Percentiles rank a stretch among this genome's conserved stretches.
These are phyloP conservation scores for Hymenoscyphus albidus DNA, from an alignment of 2,329 filamentous ascomycete genomes.

Conservation along the genomic window DNA sequence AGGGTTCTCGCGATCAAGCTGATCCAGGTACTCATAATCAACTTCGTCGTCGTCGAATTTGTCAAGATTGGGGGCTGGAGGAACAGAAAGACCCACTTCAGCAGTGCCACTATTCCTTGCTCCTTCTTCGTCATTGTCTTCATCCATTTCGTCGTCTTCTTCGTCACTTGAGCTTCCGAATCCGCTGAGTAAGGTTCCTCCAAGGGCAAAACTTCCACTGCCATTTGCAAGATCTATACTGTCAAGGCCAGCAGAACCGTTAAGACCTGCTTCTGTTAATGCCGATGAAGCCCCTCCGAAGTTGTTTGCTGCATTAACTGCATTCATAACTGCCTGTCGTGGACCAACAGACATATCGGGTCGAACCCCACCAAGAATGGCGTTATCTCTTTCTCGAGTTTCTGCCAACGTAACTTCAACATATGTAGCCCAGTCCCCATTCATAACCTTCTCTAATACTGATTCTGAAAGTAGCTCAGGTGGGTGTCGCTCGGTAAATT, in stretches of 20 bases:
- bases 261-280: constrained; percentile 76
- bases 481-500: constrained; percentile 92
- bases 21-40: constrained; percentile 37
- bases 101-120: constrained; percentile 42
- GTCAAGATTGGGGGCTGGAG: constrained; percentile 36
- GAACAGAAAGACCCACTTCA: constrained; percentile 54
- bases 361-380: constrained; percentile 91
- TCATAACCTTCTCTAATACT: constrained; percentile 85
- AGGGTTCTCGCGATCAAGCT: constrained; percentile 36
- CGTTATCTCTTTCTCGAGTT: constrained; percentile 92
- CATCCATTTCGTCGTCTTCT: constrained; percentile 91
- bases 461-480: constrained; percentile 79
- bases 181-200: constrained; percentile 75
- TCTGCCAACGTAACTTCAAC: constrained; percentile 90
- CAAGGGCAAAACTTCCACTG: constrained; percentile 63
- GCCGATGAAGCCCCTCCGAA: constrained; percentile 58
- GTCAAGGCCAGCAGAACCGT: constrained; percentile 47
- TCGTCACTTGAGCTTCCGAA: constrained; percentile 95
- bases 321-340: constrained; percentile 59
- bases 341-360: constrained; percentile 86
- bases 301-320: constrained; percentile 52
- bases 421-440: constrained; percentile 88
- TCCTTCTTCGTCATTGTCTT: constrained; percentile 67
- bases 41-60: constrained; percentile 36
- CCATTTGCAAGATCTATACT: constrained; percentile 66